Evolutionary conservation across 495 filamentous ascomycete species (phyloP).

Genomic region (Entonaema liquescens): DNA sequence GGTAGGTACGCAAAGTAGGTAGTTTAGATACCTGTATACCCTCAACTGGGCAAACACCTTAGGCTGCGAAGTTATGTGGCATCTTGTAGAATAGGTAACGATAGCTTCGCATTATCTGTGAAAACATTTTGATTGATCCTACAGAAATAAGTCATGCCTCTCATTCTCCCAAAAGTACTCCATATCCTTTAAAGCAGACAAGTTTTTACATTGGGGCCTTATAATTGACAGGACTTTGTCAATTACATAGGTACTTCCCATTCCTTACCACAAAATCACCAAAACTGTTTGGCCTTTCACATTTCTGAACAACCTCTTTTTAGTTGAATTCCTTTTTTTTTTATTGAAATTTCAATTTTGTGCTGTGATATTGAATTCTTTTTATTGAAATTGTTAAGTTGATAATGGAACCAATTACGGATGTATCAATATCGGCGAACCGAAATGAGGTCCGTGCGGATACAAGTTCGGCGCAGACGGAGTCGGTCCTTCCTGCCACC

Average conservation of each 20-base stretch:
- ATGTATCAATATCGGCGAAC: background rate
- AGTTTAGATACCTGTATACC: background rate
- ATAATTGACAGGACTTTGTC: background rate
- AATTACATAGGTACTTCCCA: background rate
- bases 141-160: background rate
- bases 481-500: background rate
- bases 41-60: background rate
- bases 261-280: background rate
- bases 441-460: background rate
- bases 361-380: background rate
- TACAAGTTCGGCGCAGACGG: background rate
- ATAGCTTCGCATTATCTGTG: conserved; percentile 10
- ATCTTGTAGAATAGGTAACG: conserved; percentile 5
- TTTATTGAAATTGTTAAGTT: background rate
- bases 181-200: background rate
- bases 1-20: background rate
- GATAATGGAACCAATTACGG: background rate
- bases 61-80: background rate
- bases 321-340: background rate
- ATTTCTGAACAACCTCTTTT: background rate
- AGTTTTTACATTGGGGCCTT: background rate
- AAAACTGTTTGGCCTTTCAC: background rate
- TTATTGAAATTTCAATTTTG: background rate
- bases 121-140: background rate
- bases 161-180: background rate